phyloP scores from a whole-genome alignment of 352 stramenopile species.

The Phytophthora litchii region DNA sequence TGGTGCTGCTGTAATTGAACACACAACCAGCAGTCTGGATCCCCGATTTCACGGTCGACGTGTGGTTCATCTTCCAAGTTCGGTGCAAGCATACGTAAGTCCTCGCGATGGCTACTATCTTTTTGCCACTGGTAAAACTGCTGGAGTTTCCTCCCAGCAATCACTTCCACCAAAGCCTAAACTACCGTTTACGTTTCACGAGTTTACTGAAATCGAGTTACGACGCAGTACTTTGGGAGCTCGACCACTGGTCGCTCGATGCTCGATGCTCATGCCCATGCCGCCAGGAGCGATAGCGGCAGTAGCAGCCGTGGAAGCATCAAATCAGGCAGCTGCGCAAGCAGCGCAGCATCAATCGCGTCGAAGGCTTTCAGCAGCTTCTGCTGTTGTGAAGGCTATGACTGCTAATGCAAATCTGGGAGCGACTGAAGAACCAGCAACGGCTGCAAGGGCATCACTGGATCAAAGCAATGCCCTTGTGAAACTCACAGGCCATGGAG shows the following conservation, averaged over 20 bases:
- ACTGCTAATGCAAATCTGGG: slow-evolving; percentile 8
- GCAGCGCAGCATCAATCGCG: slow-evolving; percentile 23
- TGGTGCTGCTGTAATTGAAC: slow-evolving; percentile 43
- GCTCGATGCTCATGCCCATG: slow-evolving; percentile 33
- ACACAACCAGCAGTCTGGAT: slow-evolving; percentile 53
- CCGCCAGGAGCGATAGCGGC: slow-evolving; percentile 28
- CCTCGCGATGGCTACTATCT: slow-evolving; percentile 50
- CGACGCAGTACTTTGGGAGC: slow-evolving; percentile 9
- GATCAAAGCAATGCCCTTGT: slow-evolving; percentile 41
- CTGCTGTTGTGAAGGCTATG: slow-evolving; percentile 6
- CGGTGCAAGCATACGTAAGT: slow-evolving; percentile 51
- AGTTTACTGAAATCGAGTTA: slow-evolving; percentile 50
- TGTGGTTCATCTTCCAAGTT: slow-evolving; percentile 41
- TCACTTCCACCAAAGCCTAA: slow-evolving; percentile 14
- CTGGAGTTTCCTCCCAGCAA: slow-evolving; percentile 5
- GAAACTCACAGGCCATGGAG: slow-evolving; percentile 44
- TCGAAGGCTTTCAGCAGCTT: slow-evolving; percentile 27
- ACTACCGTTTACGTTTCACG: slow-evolving; percentile 28
- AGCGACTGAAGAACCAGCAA: slow-evolving; percentile 11
- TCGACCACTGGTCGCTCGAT: slow-evolving; percentile 39
- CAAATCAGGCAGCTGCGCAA: slow-evolving; percentile 28
- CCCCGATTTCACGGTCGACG: slow-evolving; percentile 50
- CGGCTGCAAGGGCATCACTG: slow-evolving; percentile 15
- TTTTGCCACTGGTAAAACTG: slow-evolving; percentile 43
- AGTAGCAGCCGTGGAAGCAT: slow-evolving; percentile 36